Conservation (phyloP, 1,284 basidiomycete genomes). For the Cryptococcus jaspeensis region DNA sequence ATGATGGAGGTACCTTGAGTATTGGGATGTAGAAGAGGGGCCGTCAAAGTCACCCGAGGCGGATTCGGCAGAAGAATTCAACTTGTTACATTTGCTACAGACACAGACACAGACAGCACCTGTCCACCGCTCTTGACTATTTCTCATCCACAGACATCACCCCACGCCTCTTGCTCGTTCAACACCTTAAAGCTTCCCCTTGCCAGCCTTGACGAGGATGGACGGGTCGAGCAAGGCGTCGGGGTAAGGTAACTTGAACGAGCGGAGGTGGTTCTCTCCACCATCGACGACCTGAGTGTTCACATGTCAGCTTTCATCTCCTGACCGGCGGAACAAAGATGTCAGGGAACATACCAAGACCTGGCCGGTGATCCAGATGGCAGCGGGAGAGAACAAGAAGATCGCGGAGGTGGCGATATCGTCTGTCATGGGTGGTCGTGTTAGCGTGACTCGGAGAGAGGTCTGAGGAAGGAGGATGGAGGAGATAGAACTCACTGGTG, state of each 20-base stretch:
- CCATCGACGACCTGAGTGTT: conserved; percentile 45
- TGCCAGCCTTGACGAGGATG: too few relatives aligned
- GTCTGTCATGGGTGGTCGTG: conserved; percentile 26
- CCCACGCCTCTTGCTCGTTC: too few relatives aligned
- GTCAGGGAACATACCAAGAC: conserved; percentile 28
- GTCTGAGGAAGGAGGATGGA: background rate
- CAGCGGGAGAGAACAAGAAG: conserved; percentile 87
- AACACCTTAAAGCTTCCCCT: too few relatives aligned
- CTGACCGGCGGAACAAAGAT: background rate
- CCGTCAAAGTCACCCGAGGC: too few relatives aligned
- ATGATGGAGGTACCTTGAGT: too few relatives aligned
- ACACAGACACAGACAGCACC: too few relatives aligned
- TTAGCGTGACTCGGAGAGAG: background rate
- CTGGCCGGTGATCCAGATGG: conserved; percentile 75
- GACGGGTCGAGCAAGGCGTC: conserved; percentile 42
- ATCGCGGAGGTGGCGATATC: conserved; percentile 80
- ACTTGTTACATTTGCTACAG: too few relatives aligned
- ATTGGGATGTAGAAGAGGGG: too few relatives aligned
- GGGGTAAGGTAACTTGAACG: conserved; percentile 42
- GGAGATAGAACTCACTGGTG: conserved; percentile 44
- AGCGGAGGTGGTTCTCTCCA: conserved; percentile 43
- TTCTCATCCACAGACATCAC: too few relatives aligned
- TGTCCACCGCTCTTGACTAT: too few relatives aligned
- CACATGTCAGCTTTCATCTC: background rate
- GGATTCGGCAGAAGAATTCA: too few relatives aligned